Evolutionary conservation across 2,329 filamentous ascomycete genomes (phyloP).

Genomic region (Periglandula ipomoeae): DNA sequence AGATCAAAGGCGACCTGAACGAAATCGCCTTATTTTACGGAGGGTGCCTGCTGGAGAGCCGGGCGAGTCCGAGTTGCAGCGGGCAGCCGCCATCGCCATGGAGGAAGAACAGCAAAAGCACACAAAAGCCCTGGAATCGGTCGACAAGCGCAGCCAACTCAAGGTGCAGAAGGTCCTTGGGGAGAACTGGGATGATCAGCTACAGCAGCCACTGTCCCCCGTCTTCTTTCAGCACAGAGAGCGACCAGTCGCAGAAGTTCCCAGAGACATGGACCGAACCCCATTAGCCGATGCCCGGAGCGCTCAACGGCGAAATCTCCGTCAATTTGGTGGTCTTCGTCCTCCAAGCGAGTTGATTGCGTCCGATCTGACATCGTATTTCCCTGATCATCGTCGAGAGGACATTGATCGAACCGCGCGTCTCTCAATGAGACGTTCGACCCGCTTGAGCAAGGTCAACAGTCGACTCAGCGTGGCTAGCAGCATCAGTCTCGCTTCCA

Average conservation of each 20-base stretch:
- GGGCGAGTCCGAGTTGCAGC: slow-evolving; percentile 73
- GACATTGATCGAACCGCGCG: slow-evolving; percentile 94
- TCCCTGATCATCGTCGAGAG: slow-evolving; percentile 87
- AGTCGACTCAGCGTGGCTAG: slow-evolving; percentile 90
- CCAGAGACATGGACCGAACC: slow-evolving; percentile 49
- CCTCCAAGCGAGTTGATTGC: slow-evolving; percentile 96
- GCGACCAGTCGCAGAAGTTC: slow-evolving; percentile 46
- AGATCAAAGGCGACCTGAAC: slow-evolving; percentile 73
- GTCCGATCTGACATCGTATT: slow-evolving; percentile 92
- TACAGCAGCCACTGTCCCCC: slow-evolving; percentile 81
- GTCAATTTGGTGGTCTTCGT: slow-evolving; percentile 82
- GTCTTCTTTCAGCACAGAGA: slow-evolving; percentile 63
- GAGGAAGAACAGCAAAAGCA: slow-evolving; percentile 76
- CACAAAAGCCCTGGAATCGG: slow-evolving; percentile 49
- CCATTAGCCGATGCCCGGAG: slow-evolving; percentile 37
- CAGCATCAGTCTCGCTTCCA: slow-evolving; percentile 87
- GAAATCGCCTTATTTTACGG: slow-evolving; percentile 81
- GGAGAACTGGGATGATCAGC: slow-evolving; percentile 70
- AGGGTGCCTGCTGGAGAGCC: slow-evolving; percentile 91
- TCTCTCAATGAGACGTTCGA: slow-evolving; percentile 82
- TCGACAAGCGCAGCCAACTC: slow-evolving; percentile 69
- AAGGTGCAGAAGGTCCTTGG: slow-evolving; percentile 88
- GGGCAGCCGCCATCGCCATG: slow-evolving; percentile 79
- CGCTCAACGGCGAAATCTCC: slow-evolving; percentile 44
- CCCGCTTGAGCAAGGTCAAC: slow-evolving; percentile 83